Conservation (phyloP, 1,139 yeast genomes). For the Geotrichum carabidarum region DNA sequence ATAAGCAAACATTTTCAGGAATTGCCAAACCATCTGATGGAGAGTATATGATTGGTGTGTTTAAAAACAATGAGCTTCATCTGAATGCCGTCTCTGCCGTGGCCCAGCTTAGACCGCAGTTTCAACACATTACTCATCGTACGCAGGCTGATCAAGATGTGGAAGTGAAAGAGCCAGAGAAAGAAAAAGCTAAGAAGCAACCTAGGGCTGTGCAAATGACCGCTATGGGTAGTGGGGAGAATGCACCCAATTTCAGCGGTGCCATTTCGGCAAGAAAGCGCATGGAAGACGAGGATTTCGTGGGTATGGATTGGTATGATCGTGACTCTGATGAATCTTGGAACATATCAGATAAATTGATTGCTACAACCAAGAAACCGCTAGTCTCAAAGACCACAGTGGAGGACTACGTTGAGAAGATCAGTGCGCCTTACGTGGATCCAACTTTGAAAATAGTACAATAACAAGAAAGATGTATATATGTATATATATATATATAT, state of each 20-base stretch:
- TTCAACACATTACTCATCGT: constrained; percentile 60
- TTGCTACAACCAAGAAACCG: constrained; percentile 23
- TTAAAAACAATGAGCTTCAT: constrained; percentile 51
- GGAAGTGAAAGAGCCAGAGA: constrained; percentile 29
- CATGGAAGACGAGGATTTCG: constrained; percentile 69
- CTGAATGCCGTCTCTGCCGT: constrained; percentile 62
- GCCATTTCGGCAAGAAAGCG: constrained; percentile 68
- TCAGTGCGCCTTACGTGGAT: constrained; percentile 21
- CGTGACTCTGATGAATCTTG: constrained; percentile 40
- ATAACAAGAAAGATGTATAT: background rate
- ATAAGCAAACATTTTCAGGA: constrained; percentile 63
- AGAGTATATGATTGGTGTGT: constrained; percentile 54
- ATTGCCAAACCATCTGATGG: constrained; percentile 50
- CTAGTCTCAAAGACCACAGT: constrained; percentile 27
- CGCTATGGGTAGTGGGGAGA: constrained; percentile 61
- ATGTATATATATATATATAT: too few relatives aligned
- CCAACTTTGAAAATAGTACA: constrained; percentile 15
- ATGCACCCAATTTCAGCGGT: constrained; percentile 65
- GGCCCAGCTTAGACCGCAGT: constrained; percentile 76
- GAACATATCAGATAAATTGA: constrained; percentile 35
- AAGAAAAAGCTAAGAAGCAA: constrained; percentile 45
- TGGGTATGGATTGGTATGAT: constrained; percentile 47
- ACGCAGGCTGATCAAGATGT: constrained; percentile 38
- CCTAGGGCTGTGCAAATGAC: constrained; percentile 69
- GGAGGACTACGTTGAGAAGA: constrained; percentile 29